Conservation (phyloP, 805 yeast species). For the Hanseniaspora valbyensis region DNA sequence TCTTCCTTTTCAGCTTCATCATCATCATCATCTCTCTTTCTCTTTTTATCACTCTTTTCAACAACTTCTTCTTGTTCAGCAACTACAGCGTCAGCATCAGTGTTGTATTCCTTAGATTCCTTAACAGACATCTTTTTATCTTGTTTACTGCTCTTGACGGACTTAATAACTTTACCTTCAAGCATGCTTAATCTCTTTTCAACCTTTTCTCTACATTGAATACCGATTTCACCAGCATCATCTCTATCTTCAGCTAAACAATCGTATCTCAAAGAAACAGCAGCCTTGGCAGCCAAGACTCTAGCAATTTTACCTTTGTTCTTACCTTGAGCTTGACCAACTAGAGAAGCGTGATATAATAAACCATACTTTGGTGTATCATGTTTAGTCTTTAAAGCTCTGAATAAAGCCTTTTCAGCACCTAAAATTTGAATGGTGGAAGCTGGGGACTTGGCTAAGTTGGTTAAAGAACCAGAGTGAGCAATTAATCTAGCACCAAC, state of each 20-base stretch:
- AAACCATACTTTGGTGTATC: conserved; percentile 98
- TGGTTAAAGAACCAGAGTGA: conserved; percentile 89
- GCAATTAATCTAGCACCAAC: conserved; percentile 98
- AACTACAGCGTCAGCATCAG: conserved; percentile 77
- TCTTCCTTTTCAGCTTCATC: conserved; percentile 30
- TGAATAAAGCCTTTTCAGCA: conserved; percentile 96
- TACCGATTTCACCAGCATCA: conserved; percentile 88
- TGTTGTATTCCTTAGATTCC: conserved; percentile 81
- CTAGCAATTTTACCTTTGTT: conserved; percentile 99
- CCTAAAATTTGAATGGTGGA: conserved; percentile 97
- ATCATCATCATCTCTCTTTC: conserved; percentile 24
- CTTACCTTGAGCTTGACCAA: conserved; percentile 96
- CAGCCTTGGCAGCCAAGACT: conserved; percentile 96
- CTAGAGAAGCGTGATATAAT: conserved; percentile 89
- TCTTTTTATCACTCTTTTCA: conserved; percentile 27
- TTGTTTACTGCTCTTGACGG: conserved; percentile 72
- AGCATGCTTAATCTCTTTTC: conserved; percentile 88
- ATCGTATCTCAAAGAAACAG: conserved; percentile 92
- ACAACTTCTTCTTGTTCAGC: conserved; percentile 30
- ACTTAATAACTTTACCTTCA: conserved; percentile 93
- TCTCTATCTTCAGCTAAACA: conserved; percentile 95
- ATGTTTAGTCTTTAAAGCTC: conserved; percentile 96
- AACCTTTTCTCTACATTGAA: conserved; percentile 81
- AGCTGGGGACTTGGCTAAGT: conserved; percentile 96
- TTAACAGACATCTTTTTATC: conserved; percentile 77